These are phyloP conservation scores for Phialocephala subalpina DNA, from an alignment of 2,329 filamentous ascomycete species.

Conservation along the genomic window DNA sequence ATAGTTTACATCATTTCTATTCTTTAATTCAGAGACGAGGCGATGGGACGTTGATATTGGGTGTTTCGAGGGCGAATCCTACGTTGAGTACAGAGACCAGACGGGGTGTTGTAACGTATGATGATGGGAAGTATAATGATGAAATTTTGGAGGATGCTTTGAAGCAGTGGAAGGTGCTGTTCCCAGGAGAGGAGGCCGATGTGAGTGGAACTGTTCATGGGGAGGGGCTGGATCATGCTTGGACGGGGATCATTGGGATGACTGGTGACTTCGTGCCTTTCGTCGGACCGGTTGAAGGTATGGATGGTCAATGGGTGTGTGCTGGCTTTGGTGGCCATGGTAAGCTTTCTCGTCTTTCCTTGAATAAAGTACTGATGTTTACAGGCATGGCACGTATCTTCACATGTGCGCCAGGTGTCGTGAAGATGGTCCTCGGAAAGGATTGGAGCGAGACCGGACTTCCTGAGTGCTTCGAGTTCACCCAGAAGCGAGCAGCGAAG, in stretches of 20 bases:
- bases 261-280: conserved; percentile 55
- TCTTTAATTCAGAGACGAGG: conserved; percentile 54
- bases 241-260: conserved; percentile 57
- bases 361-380: conserved; percentile 7
- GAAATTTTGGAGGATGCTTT: conserved; percentile 51
- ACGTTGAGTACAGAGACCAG: conserved; percentile 44
- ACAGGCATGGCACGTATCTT: conserved; percentile 53
- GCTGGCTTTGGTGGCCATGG: conserved; percentile 59
- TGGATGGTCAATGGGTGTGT: conserved; percentile 55
- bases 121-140: conserved; percentile 50
- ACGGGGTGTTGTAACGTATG: conserved; percentile 44
- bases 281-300: conserved; percentile 50
- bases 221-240: conserved; percentile 54
- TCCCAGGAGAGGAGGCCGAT: conserved; percentile 41
- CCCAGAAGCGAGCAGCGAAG: conserved; percentile 40
- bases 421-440: conserved; percentile 50
- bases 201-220: conserved; percentile 42
- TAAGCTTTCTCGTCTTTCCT: conserved; percentile 33
- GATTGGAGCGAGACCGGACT: conserved; percentile 49
- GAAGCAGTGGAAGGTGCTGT: conserved; percentile 45
- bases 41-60: conserved; percentile 52
- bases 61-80: conserved; percentile 52
- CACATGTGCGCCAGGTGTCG: conserved; percentile 53
- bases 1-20: conserved; percentile 56
- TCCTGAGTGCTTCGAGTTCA: conserved; percentile 47